These are phyloP conservation scores for Stipa capillata DNA, from an alignment of 176 grass and related monocot species.

Conservation along the genomic window DNA sequence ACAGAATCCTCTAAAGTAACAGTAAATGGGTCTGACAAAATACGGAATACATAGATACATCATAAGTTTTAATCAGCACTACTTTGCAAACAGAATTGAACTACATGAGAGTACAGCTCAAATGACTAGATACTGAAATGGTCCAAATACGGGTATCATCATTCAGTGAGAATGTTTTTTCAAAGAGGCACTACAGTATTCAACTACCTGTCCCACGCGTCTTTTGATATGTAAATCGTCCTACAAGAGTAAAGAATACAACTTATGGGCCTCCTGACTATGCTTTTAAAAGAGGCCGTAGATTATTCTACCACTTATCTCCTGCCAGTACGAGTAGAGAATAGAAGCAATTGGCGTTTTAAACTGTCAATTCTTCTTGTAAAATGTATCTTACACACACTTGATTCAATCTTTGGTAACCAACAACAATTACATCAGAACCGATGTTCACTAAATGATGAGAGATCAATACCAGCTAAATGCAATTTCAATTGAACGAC, in stretches of 20 bases:
- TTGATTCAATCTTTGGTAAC: not conserved
- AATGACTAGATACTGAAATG: not conserved
- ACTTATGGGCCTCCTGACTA: not conserved
- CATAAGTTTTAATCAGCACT: not conserved
- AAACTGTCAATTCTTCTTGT: not conserved
- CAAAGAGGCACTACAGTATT: not conserved
- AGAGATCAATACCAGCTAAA: not conserved
- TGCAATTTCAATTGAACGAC: not conserved
- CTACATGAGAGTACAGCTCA: not conserved
- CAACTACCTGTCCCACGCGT: not conserved
- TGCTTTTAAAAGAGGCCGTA: not conserved
- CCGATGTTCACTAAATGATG: not conserved
- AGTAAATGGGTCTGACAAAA: not conserved
- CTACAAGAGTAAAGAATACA: not conserved
- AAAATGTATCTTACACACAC: not conserved
- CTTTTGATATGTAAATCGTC: not conserved
- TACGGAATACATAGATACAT: not conserved
- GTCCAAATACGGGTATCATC: not conserved
- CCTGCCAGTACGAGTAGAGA: not conserved
- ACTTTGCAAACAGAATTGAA: not conserved
- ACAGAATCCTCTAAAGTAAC: constrained; percentile 13
- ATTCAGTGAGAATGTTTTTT: not conserved
- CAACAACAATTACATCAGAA: not conserved
- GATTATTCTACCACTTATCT: too few relatives aligned
- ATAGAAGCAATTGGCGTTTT: not conserved